Conservation (phyloP, 2,329 filamentous ascomycete species). For the Cylindrodendrum hubeiense region DNA sequence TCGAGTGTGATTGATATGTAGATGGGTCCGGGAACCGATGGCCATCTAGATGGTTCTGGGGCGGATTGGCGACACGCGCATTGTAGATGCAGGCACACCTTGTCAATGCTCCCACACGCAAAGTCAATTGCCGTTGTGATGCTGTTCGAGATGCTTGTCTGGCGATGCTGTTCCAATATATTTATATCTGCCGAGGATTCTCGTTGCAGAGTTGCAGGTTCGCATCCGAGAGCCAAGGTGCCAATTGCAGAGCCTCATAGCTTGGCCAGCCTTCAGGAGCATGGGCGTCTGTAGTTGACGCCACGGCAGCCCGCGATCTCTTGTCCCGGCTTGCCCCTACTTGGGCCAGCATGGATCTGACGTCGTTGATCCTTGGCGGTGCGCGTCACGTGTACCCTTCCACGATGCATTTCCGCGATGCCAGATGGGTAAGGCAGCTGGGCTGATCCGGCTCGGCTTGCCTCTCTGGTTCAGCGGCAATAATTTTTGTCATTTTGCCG, state of each 20-base stretch:
- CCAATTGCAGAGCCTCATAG: slow-evolving; percentile 35
- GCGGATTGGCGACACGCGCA: slow-evolving; percentile 11
- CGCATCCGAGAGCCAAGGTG: slow-evolving; percentile 10
- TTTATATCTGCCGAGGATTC: background rate
- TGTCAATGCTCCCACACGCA: background rate
- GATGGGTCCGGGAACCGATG: slow-evolving; percentile 12
- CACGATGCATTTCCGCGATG: too few relatives aligned
- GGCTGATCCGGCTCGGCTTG: slow-evolving; percentile 4
- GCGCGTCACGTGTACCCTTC: slow-evolving; percentile 3
- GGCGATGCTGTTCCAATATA: background rate
- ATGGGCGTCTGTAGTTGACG: background rate
- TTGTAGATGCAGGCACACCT: slow-evolving; percentile 10
- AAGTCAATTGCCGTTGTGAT: background rate
- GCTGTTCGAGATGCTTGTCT: slow-evolving; percentile 1
- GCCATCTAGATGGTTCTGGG: slow-evolving; percentile 12
- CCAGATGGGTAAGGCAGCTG: background rate
- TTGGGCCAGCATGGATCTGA: slow-evolving; percentile 1
- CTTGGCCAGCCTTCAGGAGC: slow-evolving; percentile 12
- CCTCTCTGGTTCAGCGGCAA: slow-evolving; percentile 21
- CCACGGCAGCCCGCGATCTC: slow-evolving; percentile 1
- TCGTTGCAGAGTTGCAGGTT: slow-evolving; percentile 3
- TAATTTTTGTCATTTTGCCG: background rate
- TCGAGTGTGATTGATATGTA: background rate
- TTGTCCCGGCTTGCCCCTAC: slow-evolving; percentile 9
- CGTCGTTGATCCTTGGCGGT: background rate